These are phyloP conservation scores for Mycena kentingensis DNA, from an alignment of 768 basidiomycete genomes.

Conservation along the genomic window DNA sequence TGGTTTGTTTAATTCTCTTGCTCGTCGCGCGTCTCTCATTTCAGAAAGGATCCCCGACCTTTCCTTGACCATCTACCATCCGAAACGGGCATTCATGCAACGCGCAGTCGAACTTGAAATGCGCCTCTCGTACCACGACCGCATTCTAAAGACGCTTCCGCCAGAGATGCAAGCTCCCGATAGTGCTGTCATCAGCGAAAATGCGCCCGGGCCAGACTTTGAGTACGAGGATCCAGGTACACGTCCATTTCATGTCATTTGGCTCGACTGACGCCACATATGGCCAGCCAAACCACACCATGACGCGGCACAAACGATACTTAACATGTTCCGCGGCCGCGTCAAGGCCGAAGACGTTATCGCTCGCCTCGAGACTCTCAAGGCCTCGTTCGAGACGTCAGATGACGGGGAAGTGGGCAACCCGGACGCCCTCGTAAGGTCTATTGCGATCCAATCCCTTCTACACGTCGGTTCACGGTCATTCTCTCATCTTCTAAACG, in stretches of 20 bases:
- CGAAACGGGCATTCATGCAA: constrained; percentile 85
- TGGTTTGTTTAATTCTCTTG: constrained; percentile 55
- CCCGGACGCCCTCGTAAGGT: constrained; percentile 67
- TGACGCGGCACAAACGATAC: constrained; percentile 75
- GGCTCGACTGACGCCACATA: background rate
- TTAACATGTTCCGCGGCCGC: constrained; percentile 80
- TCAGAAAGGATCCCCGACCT: constrained; percentile 81
- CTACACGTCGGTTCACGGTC: constrained; percentile 92
- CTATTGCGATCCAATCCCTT: constrained; percentile 84
- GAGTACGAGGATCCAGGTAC: constrained; percentile 81
- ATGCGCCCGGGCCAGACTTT: constrained; percentile 77
- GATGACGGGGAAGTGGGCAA: constrained; percentile 57
- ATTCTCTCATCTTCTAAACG: constrained; percentile 97
- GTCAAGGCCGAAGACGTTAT: constrained; percentile 82
- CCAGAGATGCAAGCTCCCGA: constrained; percentile 73
- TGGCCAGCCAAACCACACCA: constrained; percentile 71
- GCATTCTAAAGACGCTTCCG: constrained; percentile 87
- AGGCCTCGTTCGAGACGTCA: constrained; percentile 61
- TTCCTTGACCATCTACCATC: constrained; percentile 70
- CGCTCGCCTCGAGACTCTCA: constrained; percentile 68
- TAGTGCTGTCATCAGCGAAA: constrained; percentile 60
- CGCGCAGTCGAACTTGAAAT: constrained; percentile 88
- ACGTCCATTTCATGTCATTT: constrained; percentile 23
- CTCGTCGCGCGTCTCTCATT: background rate
- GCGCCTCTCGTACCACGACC: constrained; percentile 89